These are phyloP conservation scores for Fraxinus platypoda DNA, from an alignment of 305 asterid genomes.

Conservation along the genomic window DNA sequence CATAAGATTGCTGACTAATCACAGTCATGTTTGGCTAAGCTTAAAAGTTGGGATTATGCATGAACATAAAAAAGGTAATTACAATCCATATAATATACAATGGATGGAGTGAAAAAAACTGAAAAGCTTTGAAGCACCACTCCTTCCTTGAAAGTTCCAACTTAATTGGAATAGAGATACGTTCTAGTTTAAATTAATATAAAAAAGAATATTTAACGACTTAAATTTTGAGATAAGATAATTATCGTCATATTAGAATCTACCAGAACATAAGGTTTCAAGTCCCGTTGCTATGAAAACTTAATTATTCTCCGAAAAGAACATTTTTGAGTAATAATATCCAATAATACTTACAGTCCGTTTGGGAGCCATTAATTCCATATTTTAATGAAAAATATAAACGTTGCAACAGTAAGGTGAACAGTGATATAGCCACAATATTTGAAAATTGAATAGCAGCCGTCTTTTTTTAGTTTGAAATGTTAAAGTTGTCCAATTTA, in stretches of 20 bases:
- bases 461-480: too few species aligned
- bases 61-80: not conserved
- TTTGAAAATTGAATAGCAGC: too few species aligned
- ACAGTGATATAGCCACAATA: too few species aligned
- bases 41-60: not conserved
- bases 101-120: slow-evolving; percentile 4
- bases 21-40: not conserved
- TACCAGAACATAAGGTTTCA: not conserved
- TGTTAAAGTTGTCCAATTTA: too few species aligned
- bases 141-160: not conserved
- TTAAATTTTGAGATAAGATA: not conserved
- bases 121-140: not conserved
- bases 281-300: not conserved
- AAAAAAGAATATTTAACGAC: not conserved
- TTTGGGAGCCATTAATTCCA: too few species aligned
- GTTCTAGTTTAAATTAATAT: not conserved
- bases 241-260: not conserved
- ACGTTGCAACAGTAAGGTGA: too few species aligned
- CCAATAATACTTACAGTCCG: not conserved
- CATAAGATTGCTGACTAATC: slow-evolving; percentile 14
- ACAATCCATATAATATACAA: not conserved
- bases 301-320: not conserved
- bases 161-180: not conserved
- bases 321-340: not conserved
- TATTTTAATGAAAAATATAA: too few species aligned